A percentile compares a stretch with the other conserved stretches of the same genome.
Conservation (phyloP, 2,329 filamentous ascomycete genomes). For the Pseudopyrenochaeta lycopersici region DNA sequence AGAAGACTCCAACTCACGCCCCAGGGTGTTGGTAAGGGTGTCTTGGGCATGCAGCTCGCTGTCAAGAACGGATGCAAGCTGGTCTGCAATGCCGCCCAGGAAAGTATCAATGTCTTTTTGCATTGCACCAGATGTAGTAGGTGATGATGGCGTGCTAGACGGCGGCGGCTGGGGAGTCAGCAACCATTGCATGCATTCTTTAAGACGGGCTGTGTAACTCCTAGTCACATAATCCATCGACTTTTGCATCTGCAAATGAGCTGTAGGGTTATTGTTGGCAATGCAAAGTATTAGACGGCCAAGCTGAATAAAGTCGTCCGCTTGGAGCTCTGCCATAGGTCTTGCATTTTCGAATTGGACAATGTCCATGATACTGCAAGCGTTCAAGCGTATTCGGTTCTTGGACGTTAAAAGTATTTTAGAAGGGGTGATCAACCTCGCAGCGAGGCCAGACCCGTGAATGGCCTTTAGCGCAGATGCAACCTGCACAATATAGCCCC, state of each 20-base stretch:
- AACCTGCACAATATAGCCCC: constrained; percentile 93
- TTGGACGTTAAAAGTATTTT: constrained; percentile 92
- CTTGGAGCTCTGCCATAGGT: constrained; percentile 78
- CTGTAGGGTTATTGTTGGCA: constrained; percentile 71
- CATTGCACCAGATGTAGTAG: constrained; percentile 39
- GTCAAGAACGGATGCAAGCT: constrained; percentile 79
- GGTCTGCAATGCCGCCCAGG: constrained; percentile 77
- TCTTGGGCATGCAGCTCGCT: constrained; percentile 82
- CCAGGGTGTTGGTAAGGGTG: constrained; percentile 74
- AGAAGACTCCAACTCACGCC: constrained; percentile 87
- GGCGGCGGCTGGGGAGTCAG: constrained; percentile 63
- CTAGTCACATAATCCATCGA: constrained; percentile 79
- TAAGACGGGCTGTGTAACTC: constrained; percentile 79
- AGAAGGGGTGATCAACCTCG: constrained; percentile 83
- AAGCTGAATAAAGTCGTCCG: constrained; percentile 86
- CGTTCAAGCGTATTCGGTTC: constrained; percentile 86
- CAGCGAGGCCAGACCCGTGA: constrained; percentile 81
- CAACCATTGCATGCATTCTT: constrained; percentile 83
- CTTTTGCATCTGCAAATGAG: constrained; percentile 70
- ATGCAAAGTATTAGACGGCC: constrained; percentile 86
- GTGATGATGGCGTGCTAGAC: constrained; percentile 38
- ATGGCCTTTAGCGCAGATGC: constrained; percentile 87
- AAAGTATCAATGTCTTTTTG: constrained; percentile 82
- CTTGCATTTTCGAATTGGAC: constrained; percentile 79
- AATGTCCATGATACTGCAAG: constrained; percentile 89